A percentile compares a stretch with the other conserved stretches of the same genome.
Conservation (phyloP, 2,329 filamentous ascomycete species). For the Cladosporium sp. region DNA sequence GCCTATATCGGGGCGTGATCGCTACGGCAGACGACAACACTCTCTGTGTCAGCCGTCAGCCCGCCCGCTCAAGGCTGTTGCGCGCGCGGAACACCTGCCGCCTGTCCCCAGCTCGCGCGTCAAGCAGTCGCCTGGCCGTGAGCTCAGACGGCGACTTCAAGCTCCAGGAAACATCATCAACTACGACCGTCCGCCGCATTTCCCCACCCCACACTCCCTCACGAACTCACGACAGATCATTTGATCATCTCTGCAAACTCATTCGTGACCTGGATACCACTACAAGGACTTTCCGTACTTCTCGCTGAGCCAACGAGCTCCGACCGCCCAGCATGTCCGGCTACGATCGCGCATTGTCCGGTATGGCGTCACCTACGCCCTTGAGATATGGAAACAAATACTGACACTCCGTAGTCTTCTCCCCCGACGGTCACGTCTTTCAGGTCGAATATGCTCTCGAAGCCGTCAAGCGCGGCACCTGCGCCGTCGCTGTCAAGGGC, state of each 20-base stretch:
- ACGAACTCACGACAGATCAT: background rate
- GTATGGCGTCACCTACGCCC: constrained; percentile 49
- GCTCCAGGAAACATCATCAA: constrained; percentile 9
- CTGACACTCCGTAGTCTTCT: constrained; percentile 62
- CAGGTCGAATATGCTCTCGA: constrained; percentile 99
- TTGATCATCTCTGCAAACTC: background rate
- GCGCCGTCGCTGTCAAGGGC: constrained; percentile 95
- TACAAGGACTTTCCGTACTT: background rate
- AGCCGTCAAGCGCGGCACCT: constrained; percentile 99
- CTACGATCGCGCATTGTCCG: constrained; percentile 98
- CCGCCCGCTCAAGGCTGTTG: background rate
- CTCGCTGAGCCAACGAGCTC: constrained; percentile 15
- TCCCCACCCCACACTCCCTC: background rate
- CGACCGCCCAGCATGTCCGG: constrained; percentile 62
- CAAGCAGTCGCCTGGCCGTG: constrained; percentile 5
- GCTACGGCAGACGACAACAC: constrained; percentile 3
- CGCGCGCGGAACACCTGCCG: background rate
- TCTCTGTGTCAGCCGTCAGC: background rate
- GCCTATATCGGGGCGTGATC: background rate
- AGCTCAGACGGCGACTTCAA: constrained; percentile 9
- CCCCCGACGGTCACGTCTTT: constrained; percentile 98
- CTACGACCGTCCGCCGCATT: background rate
- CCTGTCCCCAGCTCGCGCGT: constrained; percentile 4
- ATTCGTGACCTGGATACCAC: constrained; percentile 20
- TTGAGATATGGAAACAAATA: background rate